These are phyloP conservation scores for Coemansia furcata DNA, from an alignment of 192 early-diverging fungal genomes.

Conservation along the genomic window DNA sequence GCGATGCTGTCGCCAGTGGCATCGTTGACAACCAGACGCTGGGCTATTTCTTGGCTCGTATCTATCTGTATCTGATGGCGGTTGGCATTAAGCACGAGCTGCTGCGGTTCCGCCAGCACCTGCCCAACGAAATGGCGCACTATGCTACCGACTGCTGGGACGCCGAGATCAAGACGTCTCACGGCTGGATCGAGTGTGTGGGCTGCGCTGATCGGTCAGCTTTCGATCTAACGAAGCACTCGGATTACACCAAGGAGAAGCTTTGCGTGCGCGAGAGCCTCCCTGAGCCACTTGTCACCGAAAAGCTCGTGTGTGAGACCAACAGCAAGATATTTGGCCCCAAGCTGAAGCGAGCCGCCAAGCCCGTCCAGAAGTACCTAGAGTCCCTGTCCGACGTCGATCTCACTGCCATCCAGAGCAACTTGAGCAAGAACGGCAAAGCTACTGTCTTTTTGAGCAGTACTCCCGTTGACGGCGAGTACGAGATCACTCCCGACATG, in stretches of 20 bases:
- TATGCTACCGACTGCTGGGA: conserved; percentile 99
- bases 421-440: conserved; percentile 27
- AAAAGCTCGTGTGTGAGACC: conserved; percentile 79
- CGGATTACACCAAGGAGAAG: conserved; percentile 86
- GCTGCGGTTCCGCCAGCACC: conserved; percentile 97
- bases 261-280: conserved; percentile 90
- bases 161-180: conserved; percentile 91
- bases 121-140: conserved; percentile 99
- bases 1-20: conserved; percentile 84
- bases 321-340: conserved; percentile 96
- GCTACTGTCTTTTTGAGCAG: conserved; percentile 22
- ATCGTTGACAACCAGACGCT: conserved; percentile 97
- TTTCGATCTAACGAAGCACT: conserved; percentile 93
- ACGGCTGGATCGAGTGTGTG: conserved; percentile 99
- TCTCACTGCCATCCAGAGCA: conserved; percentile 57
- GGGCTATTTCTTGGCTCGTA: conserved; percentile 97
- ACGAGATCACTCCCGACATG: conserved; percentile 48
- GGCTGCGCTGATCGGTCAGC: conserved; percentile 99
- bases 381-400: conserved; percentile 54
- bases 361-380: conserved; percentile 80
- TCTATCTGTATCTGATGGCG: conserved; percentile 83
- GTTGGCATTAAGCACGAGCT: conserved; percentile 86
- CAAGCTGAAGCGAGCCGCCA: conserved; percentile 87
- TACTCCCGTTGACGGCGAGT: conserved; percentile 28
- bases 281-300: conserved; percentile 73